These are phyloP conservation scores for Cercospora berteroae DNA, from an alignment of 2,329 filamentous ascomycete genomes.

Conservation along the genomic window DNA sequence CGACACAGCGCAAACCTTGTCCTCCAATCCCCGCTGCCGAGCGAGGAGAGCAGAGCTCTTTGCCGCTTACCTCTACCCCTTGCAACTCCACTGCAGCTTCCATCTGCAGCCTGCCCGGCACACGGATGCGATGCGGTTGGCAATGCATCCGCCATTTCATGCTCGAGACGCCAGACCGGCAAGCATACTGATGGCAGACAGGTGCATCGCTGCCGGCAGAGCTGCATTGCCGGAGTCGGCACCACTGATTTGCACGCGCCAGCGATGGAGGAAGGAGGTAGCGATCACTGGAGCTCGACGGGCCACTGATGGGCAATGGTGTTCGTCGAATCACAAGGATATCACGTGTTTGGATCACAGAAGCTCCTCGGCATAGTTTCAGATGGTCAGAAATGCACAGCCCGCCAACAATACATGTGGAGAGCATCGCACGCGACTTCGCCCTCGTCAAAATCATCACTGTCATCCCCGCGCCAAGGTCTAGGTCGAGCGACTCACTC, in stretches of 20 bases:
- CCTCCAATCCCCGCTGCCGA: neutral
- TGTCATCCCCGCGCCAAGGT: no score
- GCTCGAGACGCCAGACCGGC: neutral
- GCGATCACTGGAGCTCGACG: neutral
- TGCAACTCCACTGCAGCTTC: neutral
- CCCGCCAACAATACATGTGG: no score
- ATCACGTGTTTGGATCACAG: neutral
- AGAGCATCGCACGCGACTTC: no score
- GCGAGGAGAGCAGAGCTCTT: neutral
- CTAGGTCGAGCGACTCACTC: no score
- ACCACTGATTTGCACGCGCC: neutral
- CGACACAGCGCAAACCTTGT: slow-evolving; percentile 1
- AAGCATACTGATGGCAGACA: neutral
- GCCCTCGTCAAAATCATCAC: no score
- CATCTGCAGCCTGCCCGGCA: neutral
- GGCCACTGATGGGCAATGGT: neutral
- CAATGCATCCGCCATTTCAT: neutral
- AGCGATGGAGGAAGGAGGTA: neutral
- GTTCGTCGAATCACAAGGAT: neutral
- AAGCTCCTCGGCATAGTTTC: neutral
- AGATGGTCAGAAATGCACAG: neutral
- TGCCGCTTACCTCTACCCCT: neutral
- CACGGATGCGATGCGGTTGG: neutral
- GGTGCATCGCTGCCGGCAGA: neutral
- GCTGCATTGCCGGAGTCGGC: neutral